phyloP scores from a whole-genome alignment of 78 protist species.

The Paratrimastix pyriformis region DNA sequence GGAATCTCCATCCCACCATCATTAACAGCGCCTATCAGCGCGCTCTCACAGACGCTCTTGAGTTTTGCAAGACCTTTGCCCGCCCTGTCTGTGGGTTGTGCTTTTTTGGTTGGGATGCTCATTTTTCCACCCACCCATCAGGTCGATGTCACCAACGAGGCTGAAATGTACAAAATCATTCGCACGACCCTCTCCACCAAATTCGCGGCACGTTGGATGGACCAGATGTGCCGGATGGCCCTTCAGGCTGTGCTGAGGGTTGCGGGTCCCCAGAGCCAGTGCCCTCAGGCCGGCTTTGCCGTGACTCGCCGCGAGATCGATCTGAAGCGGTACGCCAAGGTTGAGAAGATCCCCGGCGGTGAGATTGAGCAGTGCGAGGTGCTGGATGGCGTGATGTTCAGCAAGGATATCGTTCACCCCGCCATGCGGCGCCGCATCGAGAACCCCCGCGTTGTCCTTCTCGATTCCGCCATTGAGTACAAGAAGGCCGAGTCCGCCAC shows the following conservation, averaged over 20 bases:
- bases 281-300: slow-evolving; percentile 20
- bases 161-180: slow-evolving; percentile 27
- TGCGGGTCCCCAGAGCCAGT: slow-evolving; percentile 39
- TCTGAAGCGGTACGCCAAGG: slow-evolving; percentile 82
- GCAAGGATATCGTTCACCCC: slow-evolving; percentile 95
- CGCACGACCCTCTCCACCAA: slow-evolving; percentile 43
- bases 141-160: slow-evolving; percentile 61
- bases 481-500: slow-evolving; percentile 92
- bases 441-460: slow-evolving; percentile 88
- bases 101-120: not conserved
- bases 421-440: slow-evolving; percentile 88
- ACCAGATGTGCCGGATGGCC: slow-evolving; percentile 79
- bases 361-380: slow-evolving; percentile 78
- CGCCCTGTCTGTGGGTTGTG: slow-evolving; percentile 8
- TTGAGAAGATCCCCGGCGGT: slow-evolving; percentile 99
- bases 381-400: slow-evolving; percentile 88
- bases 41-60: slow-evolving; percentile 80
- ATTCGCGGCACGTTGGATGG: slow-evolving; percentile 49
- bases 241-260: slow-evolving; percentile 89
- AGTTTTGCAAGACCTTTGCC: slow-evolving; percentile 46
- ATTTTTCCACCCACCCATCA: not conserved
- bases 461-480: slow-evolving; percentile 97
- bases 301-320: slow-evolving; percentile 81
- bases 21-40: slow-evolving; percentile 63
- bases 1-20: slow-evolving; percentile 75